These are phyloP conservation scores for Leccinum uliginosum DNA, from an alignment of 768 basidiomycete species.

Conservation along the genomic window DNA sequence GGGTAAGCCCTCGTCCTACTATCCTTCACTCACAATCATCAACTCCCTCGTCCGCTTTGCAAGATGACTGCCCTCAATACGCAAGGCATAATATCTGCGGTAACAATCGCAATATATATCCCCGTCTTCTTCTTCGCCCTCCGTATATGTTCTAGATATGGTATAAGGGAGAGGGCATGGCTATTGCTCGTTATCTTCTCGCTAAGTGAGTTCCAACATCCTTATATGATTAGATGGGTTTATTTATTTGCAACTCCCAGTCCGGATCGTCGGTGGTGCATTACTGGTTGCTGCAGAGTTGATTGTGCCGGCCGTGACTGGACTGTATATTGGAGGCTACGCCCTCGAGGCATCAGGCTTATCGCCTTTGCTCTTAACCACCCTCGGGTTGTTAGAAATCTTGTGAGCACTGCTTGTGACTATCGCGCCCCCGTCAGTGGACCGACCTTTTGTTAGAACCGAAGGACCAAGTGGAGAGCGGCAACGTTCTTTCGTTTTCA, in stretches of 20 bases:
- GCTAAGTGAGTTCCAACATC: constrained; percentile 37
- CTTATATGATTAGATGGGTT: not conserved
- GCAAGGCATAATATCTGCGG: constrained; percentile 53
- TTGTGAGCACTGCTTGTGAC: constrained; percentile 25
- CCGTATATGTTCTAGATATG: constrained; percentile 48
- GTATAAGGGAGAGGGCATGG: constrained; percentile 61
- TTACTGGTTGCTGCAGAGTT: constrained; percentile 54
- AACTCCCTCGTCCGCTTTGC: not conserved
- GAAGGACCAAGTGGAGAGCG: constrained; percentile 25
- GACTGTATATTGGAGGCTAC: constrained; percentile 50
- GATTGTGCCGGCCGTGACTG: constrained; percentile 33
- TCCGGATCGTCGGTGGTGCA: constrained; percentile 53
- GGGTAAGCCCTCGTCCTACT: not conserved
- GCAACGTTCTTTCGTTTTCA: constrained; percentile 12
- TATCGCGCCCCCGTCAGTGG: not conserved
- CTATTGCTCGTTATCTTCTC: constrained; percentile 63
- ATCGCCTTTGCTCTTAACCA: constrained; percentile 36
- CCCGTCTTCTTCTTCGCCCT: constrained; percentile 48
- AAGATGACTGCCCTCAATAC: constrained; percentile 33
- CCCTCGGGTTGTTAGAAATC: constrained; percentile 34
- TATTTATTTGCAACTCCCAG: constrained; percentile 31
- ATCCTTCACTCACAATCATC: not conserved
- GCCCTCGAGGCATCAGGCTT: constrained; percentile 37
- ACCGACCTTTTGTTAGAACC: constrained; percentile 20
- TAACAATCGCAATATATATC: constrained; percentile 55